phyloP scores from a whole-genome alignment of 192 early-diverging fungal genomes.

The Entomortierella chlamydospora region DNA sequence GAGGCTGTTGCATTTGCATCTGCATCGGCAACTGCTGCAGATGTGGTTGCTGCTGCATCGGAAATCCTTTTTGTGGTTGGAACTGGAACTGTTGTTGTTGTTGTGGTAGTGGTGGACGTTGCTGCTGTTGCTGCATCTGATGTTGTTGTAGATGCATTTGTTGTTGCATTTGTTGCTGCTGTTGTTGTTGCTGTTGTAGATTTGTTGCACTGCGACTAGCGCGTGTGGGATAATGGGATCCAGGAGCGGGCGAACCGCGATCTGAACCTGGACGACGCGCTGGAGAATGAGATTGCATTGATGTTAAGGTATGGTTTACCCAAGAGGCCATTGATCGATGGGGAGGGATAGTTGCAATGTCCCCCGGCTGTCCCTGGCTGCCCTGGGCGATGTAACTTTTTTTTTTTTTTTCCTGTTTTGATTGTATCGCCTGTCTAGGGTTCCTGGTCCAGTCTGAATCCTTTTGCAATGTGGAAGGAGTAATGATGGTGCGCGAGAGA shows the following conservation, averaged over 20 bases:
- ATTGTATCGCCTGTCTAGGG: no score
- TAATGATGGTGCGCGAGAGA: no score
- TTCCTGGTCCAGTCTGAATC: no score
- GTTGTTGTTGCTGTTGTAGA: slow-evolving; percentile 7
- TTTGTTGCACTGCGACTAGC: slow-evolving; percentile 14
- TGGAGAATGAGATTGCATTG: slow-evolving; percentile 30
- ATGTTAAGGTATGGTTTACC: slow-evolving; percentile 23
- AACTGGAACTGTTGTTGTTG: slow-evolving; percentile 13
- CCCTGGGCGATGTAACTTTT: no score
- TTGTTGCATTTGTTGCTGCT: slow-evolving; percentile 1
- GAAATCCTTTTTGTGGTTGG: slow-evolving; percentile 1
- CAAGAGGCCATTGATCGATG: slow-evolving; percentile 29
- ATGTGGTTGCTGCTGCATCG: slow-evolving; percentile 19
- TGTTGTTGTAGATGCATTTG: slow-evolving; percentile 18
- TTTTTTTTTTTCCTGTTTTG: no score
- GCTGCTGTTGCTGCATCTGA: slow-evolving; percentile 11
- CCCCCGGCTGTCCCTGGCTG: no score
- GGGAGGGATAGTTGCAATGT: no score
- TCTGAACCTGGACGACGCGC: neutral
- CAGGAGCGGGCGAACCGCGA: slow-evolving; percentile 20
- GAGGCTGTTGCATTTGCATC: neutral
- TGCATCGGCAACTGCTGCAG: slow-evolving; percentile 3
- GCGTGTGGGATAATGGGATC: slow-evolving; percentile 28
- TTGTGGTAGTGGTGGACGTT: slow-evolving; percentile 1
- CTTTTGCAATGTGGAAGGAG: no score